Evolutionary conservation across 129 eudicot species (phyloP), one percentile per base, ranked within the genome.

Genomic region (Escallonia herrerae): DNA sequence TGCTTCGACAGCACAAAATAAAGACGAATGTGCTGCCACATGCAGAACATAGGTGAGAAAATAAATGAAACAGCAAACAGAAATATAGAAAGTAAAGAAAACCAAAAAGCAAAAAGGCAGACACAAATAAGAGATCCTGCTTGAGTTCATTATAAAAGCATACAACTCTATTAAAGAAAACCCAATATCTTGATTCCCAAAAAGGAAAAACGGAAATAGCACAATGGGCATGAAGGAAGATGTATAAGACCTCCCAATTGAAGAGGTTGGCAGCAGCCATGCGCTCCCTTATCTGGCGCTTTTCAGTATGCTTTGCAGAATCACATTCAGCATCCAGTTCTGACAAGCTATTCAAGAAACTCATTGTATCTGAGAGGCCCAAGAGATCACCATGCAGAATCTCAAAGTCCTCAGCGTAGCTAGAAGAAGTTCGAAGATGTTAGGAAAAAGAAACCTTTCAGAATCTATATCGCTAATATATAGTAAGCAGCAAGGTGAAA

Each of bases 351-450:
- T 84, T 80, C 68, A 93, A 82, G 72, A 93, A 93, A 56, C 68
- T 89, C 74, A 71, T 60, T 8, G 99, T 93, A 77, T 93, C 99
- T 8, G 91, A 75, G 60, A 93, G 95, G 42, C 95, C 99, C 81
- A 81, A 70, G 62, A 74, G 81, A 76, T 93, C 99, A 66, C 99
- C 99, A 72, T 93, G 95, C 76, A 93, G 91, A 76, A 93, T 93
- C 67, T 89, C 96, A 72, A 93, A 93, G 70, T 93, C 91, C 62
- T 74, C 82, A 8, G 72, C 73, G 66, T 65, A 71, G 63, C 95
- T 87, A 56, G 58, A 67, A 13, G 50, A 76, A 11, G 12, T 15
- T 22, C 40, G 7, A 62, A 46, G 13, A 72, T 14, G 15, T 33
- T 44, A 44, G 68, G n/a, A 40, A 12, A 14, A 55, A 73, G 46